Base-by-base conservation (phyloP, 148 eudicot species). In the Fagopyrum tataricum region DNA sequence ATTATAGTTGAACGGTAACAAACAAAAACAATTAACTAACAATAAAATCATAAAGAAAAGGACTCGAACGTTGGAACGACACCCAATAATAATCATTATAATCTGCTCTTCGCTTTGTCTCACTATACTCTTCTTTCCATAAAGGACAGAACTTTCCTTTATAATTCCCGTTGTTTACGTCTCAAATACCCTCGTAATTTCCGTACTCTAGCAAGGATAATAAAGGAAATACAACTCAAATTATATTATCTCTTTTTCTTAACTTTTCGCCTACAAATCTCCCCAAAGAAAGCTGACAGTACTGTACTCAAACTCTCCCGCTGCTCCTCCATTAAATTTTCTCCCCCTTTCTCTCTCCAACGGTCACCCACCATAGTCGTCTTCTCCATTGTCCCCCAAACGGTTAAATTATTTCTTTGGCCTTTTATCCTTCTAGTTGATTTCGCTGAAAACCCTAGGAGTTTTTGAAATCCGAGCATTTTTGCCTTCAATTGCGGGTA, bases 41-140 rank as follows among this genome's bases (percentile, higher is more conserved):
- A 31, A 37, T 14, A 31, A 31, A 64, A 37, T 31, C 37, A 31
- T 31, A 31, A 64, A 14, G 43, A 64, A 64, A 70, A 18, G 72
- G 52, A 44, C 51, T 44, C 44, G 72, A 70, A 70, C 52, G 72
- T 70, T 70, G 72, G 72, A 70, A 70, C 72, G 52, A 43, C 51
- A 43, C 43, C 11, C 72, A 70, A 42, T 20, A 31, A 31, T 31
- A 31, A 31, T 31, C 1, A 31, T 31, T 31, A 31, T 31, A 14
- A 20, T 18, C 52, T 70, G 14, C 71, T 40, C 46, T 40, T 24
- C 46, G 13, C 17, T 43, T 44, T 42, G 52, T 46, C 51, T 51
- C 52, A 42, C 37, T 6, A 37, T 43, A 43, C 26, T 15, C 11
- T 44, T 43, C 39, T 40, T 41, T 41, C 71, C 71, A 7, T n/a